A percentile compares a stretch with the other conserved stretches of the same genome.
phyloP scores from a whole-genome alignment of 2,329 filamentous ascomycete species.

The Aspergillus sclerotialis region DNA sequence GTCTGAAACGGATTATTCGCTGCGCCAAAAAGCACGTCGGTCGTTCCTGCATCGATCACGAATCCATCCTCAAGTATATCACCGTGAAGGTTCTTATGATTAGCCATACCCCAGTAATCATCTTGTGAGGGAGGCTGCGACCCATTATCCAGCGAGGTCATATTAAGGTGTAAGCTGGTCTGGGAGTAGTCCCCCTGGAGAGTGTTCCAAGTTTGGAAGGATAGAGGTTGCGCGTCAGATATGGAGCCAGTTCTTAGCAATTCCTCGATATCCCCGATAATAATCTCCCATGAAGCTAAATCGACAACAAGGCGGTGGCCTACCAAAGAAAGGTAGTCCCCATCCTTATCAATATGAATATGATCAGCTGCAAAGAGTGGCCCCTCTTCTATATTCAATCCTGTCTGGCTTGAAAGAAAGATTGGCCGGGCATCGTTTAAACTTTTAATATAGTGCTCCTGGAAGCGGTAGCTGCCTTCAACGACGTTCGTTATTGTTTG shows the following conservation, averaged over 20 bases:
- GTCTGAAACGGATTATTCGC: slow-evolving; percentile 1
- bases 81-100: slow-evolving; percentile 2
- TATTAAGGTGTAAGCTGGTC: no score
- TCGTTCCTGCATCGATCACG: slow-evolving; percentile 1
- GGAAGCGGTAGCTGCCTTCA: background rate
- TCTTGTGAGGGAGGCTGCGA: slow-evolving; percentile 57
- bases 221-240: background rate
- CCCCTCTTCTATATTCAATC: background rate
- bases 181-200: slow-evolving; percentile 51
- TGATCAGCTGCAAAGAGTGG: background rate
- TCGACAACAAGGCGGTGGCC: background rate
- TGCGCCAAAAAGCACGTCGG: slow-evolving; percentile 1
- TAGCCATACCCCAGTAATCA: slow-evolving; percentile 31
- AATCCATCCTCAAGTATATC: slow-evolving; percentile 4
- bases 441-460: background rate
- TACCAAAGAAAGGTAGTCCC: background rate
- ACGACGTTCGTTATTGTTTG: background rate
- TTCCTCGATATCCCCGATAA: background rate
- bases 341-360: background rate
- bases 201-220: background rate
- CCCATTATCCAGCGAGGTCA: no score
- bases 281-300: background rate
- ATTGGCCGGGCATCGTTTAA: background rate
- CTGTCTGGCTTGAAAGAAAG: no score
- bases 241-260: background rate